These are phyloP conservation scores for Thyridium curvatum DNA, from an alignment of 2,329 filamentous ascomycete species.

Conservation along the genomic window DNA sequence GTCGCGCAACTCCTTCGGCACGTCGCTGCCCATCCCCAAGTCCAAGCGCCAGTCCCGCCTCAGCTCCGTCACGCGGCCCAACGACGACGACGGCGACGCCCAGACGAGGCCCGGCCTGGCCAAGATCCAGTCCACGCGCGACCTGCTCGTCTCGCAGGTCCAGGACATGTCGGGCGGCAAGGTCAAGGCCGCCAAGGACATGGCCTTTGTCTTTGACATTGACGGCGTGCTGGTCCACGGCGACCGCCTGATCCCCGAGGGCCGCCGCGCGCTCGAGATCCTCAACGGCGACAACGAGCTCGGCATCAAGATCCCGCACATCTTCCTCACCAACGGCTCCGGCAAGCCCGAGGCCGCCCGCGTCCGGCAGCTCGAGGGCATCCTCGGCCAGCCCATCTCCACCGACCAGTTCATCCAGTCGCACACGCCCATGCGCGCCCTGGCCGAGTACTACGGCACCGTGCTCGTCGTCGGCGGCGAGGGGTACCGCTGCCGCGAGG, in stretches of 20 bases:
- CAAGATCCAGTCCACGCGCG: conserved; percentile 53
- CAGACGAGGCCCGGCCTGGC: conserved; percentile 50
- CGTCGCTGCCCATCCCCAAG: conserved; percentile 65
- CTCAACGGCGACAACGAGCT: conserved; percentile 72
- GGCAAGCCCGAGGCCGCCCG: conserved; percentile 63
- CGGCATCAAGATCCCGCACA: conserved; percentile 70
- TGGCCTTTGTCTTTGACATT: conserved; percentile 77
- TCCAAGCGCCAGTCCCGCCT: conserved; percentile 64
- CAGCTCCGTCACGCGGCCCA: conserved; percentile 46
- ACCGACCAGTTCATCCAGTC: conserved; percentile 74
- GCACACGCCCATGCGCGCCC: conserved; percentile 70
- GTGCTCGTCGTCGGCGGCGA: conserved; percentile 72
- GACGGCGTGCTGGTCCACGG: conserved; percentile 73
- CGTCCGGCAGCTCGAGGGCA: conserved; percentile 60
- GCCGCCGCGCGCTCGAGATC: conserved; percentile 59
- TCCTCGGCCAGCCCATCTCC: conserved; percentile 57
- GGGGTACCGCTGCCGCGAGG: conserved; percentile 67
- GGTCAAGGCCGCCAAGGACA: conserved; percentile 66
- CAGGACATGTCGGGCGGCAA: conserved; percentile 62
- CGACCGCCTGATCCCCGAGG: conserved; percentile 63
- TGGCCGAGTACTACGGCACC: conserved; percentile 71
- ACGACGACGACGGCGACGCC: conserved; percentile 35
- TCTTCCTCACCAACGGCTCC: conserved; percentile 69
- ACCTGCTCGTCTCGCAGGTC: conserved; percentile 63
- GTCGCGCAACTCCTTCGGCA: conserved; percentile 71